Percentiles rank a stretch among this genome's conserved stretches.
phyloP scores from a whole-genome alignment of 176 grass and related monocot genomes.

The Triticum dicoccoides region DNA sequence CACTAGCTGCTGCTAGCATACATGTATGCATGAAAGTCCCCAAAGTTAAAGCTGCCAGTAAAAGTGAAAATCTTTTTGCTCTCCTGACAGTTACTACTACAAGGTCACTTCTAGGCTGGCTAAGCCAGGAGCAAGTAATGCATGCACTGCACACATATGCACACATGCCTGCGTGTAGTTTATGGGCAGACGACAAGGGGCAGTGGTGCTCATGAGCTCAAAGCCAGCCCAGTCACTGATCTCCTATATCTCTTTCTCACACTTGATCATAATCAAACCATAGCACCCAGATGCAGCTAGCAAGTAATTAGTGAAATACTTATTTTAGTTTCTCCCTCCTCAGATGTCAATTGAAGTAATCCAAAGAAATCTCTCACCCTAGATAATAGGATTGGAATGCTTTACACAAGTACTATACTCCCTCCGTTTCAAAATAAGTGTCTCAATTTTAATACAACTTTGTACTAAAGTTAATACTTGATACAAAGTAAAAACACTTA shows the following conservation, averaged over 20 bases:
- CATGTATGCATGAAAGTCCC: slow-evolving; percentile 42
- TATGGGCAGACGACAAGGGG: slow-evolving; percentile 19
- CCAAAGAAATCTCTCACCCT: slow-evolving; percentile 10
- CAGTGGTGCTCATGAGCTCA: slow-evolving; percentile 41
- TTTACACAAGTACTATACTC: not conserved
- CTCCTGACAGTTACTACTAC: not conserved
- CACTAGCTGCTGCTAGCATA: not conserved
- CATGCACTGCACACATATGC: not conserved
- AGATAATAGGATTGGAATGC: not conserved
- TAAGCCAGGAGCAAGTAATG: not conserved
- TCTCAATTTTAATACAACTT: too few species aligned
- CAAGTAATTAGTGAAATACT: not conserved
- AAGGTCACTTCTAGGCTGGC: slow-evolving; percentile 11
- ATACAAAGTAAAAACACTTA: too few species aligned
- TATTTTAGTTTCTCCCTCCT: not conserved
- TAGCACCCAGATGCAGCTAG: slow-evolving; percentile 4
- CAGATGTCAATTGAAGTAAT: not conserved
- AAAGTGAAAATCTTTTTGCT: slow-evolving; percentile 27
- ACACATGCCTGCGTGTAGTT: not conserved
- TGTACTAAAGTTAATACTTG: too few species aligned
- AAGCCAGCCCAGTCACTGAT: slow-evolving; percentile 11
- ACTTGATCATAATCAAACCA: slow-evolving; percentile 51
- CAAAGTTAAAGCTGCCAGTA: slow-evolving; percentile 33
- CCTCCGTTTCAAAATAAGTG: too few species aligned
- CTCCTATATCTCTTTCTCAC: slow-evolving; percentile 17